Base-by-base conservation (phyloP, 2,329 filamentous ascomycete species). In the Aspergillus sp. region DNA sequence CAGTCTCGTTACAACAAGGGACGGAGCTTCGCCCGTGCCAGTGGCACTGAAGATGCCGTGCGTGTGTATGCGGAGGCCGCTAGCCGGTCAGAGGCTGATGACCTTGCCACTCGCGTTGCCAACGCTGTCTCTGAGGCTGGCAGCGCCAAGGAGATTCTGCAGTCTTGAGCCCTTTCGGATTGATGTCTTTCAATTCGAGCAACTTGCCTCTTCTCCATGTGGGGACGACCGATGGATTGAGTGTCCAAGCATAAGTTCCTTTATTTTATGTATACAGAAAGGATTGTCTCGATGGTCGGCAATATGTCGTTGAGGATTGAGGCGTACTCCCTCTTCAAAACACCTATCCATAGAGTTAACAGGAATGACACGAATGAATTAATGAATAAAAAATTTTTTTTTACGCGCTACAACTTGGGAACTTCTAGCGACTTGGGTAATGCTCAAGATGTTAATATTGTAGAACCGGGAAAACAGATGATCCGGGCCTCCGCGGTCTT, bases 31-130 rank as follows among this genome's bases (percentile, higher is more conserved):
- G 94, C 91, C 6, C 87, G 94, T 63, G 91, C 94, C 34, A 94
- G 88, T 60, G 94, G 94, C 25, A 99, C 94, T 0, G 94, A 99
- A 73, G 95, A 99, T 71, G 93, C 91, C 2, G 92, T 96, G 63
- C 84, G 94, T 57, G 92, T 99, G 17, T 99, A 99, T 68, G 93
- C 93, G 6, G 94, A 99, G 76, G 94, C 94, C 3, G 89, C 89
- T 34, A 94, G 89, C 44, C 85, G 89, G 58, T 88, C 86, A 14
- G 93, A 97, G 73, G 91, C 92, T 1, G 92, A 97, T 65, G 91
- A 96, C 72, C 81, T 97, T 57, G 91, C 92, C 53, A 86, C 86
- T 64, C 89, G 91, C 70, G 91, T 97, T 45, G 86, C 88, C 14
- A 81, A 84, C 59, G 84, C 91, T 57, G 87, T 94, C 53, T 84